These are phyloP conservation scores for Penicillium verrucosum DNA, from an alignment of 2,329 filamentous ascomycete genomes.

Conservation along the genomic window DNA sequence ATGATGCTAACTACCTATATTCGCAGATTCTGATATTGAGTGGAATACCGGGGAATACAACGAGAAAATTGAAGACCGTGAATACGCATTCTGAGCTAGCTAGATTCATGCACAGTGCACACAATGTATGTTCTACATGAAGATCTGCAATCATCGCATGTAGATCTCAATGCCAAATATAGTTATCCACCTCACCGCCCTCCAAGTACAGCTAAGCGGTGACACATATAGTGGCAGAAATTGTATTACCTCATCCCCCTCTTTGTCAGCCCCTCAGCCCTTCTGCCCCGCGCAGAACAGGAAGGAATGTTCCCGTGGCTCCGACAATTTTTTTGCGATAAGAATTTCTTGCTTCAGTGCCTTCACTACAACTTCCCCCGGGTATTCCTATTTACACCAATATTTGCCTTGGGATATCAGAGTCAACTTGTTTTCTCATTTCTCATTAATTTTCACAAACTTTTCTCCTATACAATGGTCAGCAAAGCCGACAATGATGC, in stretches of 20 bases:
- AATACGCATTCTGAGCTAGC: neutral
- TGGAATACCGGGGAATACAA: neutral
- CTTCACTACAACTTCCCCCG: neutral
- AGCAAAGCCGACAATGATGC: slow-evolving; percentile 22
- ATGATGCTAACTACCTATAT: slow-evolving; percentile 35
- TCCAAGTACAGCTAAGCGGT: neutral
- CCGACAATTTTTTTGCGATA: slow-evolving; percentile 22
- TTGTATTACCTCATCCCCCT: neutral
- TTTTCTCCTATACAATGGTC: slow-evolving; percentile 26
- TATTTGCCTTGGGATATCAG: neutral
- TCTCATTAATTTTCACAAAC: neutral
- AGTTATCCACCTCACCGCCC: neutral
- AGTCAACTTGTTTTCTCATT: neutral
- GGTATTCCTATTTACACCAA: neutral
- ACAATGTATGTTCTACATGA: neutral
- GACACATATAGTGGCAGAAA: neutral
- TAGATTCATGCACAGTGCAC: neutral
- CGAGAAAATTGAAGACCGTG: neutral
- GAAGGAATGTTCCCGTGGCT: slow-evolving; percentile 33
- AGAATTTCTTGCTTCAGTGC: slow-evolving; percentile 6
- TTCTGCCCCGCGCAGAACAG: slow-evolving; percentile 23
- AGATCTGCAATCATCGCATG: neutral
- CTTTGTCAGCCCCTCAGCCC: slow-evolving; percentile 18
- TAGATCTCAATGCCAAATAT: no score
- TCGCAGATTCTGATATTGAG: neutral